Base-by-base conservation (phyloP, 495 filamentous ascomycete species). In the Aspergillus sclerotiicarbonarius region DNA sequence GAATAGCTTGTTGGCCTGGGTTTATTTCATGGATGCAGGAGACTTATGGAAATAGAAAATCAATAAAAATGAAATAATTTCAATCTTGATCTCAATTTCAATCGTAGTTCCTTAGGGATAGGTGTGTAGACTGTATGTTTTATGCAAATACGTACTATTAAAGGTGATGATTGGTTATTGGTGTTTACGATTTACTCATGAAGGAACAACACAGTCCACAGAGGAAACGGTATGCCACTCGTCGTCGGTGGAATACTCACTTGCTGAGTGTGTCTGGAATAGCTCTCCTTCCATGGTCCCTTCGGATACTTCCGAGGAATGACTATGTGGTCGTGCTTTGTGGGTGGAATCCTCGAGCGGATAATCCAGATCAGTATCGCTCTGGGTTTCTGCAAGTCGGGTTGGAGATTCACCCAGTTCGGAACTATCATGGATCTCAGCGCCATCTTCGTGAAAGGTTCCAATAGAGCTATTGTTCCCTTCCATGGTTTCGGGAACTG, bases 401-500 rank as follows among this genome's bases (percentile, higher is more conserved):
- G 9, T n/a, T 12, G 37, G 10, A n/a, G 37, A 13, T 41, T 41
- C 37, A 6, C 13, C 13, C 13, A 41, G 37, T 6, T 12, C 53
- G 2, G 37, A n/a, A 45, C 5, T 18, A 10, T 45, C 45, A 0
- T 30, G 13, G 9, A 35, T 51, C 7, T 9, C 59, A 37, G 53
- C 37, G 20, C 53, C 35, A 37, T 61, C 46, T 8, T 62, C 60
- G 49, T 49, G 1, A n/a, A 41, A 41, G 9, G 13, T n/a, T 6
- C 37, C 13, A 6, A n/a, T 12, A 6, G 37, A 41, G 9, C 13
- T n/a, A n/a, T 15, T 0, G 12, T 41, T n/a, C n/a, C 37, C 13
- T n/a, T 41, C 10, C n/a, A n/a, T 54, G 1, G 51, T 58, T 30
- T 62, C 61, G 2, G 5, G 2, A 25, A 25, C 51, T 48, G 10